Base-by-base conservation (phyloP, 352 stramenopile genomes). In the Phytophthora pini region DNA sequence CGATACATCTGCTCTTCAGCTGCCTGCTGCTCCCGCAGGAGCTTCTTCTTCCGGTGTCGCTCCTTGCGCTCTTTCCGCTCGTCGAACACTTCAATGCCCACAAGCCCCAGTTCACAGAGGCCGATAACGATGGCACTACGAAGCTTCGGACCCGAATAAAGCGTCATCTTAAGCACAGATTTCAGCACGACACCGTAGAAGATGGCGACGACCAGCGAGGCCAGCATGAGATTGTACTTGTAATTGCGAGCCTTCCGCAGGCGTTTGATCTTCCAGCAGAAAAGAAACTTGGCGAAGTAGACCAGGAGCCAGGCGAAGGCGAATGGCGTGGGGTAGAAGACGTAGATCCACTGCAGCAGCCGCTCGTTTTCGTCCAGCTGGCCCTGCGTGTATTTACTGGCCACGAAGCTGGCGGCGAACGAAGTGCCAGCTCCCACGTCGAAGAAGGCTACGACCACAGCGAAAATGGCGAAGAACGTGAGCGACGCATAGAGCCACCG, bases 261-360 rank as follows among this genome's bases (percentile, higher is more conserved):
- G 0, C 82, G 80, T 58, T 93, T 90, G 69, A 93, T 91, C 61
- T 80, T 79, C 69, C 75, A 86, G 72, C 80, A 82, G 47, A 86
- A 90, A 58, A 92, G 68, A 49, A 93, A 93, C 71, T 93, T 90
- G 57, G 74, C 82, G 63, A 93, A 91, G 68, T 93, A 93, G 27
- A 93, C 84, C 40, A 93, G 62, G 51, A 90, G 79, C 84, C 84
- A 93, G 5, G 80, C 80, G 43, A 85, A 76, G n/a, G 58, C 57
- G 24, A 89, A 68, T n/a, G 84, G 84, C 49, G 84, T 87, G 27
- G 84, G 84, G 53, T 89, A 87, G 61, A 91, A 89, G 6, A 79
- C 60, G 65, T 93, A 93, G 51, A 93, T 79, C 76, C 77, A 93
- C 65, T 82, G 72, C 40, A 93, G 70, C 51, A 93, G 65, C 7